Conservation (phyloP, 2,329 filamentous ascomycete species). For the Bipolaris sorokiniana region DNA sequence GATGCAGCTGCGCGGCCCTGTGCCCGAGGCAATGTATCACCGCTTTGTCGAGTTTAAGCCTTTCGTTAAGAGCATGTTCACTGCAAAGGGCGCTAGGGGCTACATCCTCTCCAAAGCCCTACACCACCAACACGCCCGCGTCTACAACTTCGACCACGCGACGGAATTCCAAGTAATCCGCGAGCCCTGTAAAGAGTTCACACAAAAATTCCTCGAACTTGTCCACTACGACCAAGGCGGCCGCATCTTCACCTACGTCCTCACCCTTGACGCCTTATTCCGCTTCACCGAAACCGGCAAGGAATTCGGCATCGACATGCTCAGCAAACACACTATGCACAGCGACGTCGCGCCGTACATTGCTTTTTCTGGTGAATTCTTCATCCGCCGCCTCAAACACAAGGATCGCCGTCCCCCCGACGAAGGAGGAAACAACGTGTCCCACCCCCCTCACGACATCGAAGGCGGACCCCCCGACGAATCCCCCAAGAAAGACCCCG, state of each 20-base stretch:
- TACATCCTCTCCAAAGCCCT: conserved; percentile 82
- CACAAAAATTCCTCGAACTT: conserved; percentile 82
- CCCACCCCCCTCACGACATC: conserved; percentile 61
- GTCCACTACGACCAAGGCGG: conserved; percentile 85
- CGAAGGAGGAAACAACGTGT: conserved; percentile 43
- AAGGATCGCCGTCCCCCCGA: conserved; percentile 47
- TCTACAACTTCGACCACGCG: conserved; percentile 84
- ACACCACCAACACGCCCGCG: conserved; percentile 84
- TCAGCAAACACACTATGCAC: conserved; percentile 97
- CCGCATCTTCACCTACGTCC: conserved; percentile 87
- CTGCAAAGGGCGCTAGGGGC: conserved; percentile 75
- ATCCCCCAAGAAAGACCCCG: conserved; percentile 57
- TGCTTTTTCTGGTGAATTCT: conserved; percentile 92
- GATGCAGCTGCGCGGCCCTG: conserved; percentile 83
- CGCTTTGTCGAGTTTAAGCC: conserved; percentile 92
- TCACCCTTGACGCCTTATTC: conserved; percentile 84
- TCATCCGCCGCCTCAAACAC: conserved; percentile 73
- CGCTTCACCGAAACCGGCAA: conserved; percentile 96
- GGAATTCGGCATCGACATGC: conserved; percentile 90
- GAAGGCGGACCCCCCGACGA: conserved; percentile 53
- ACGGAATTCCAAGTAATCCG: conserved; percentile 75
- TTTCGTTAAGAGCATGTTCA: conserved; percentile 89
- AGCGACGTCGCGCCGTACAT: conserved; percentile 90
- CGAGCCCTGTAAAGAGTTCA: conserved; percentile 71
- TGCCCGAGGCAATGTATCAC: conserved; percentile 82